Evolutionary conservation across 2,329 filamentous ascomycete genomes (phyloP).

Genomic region (Neurospora sp.): DNA sequence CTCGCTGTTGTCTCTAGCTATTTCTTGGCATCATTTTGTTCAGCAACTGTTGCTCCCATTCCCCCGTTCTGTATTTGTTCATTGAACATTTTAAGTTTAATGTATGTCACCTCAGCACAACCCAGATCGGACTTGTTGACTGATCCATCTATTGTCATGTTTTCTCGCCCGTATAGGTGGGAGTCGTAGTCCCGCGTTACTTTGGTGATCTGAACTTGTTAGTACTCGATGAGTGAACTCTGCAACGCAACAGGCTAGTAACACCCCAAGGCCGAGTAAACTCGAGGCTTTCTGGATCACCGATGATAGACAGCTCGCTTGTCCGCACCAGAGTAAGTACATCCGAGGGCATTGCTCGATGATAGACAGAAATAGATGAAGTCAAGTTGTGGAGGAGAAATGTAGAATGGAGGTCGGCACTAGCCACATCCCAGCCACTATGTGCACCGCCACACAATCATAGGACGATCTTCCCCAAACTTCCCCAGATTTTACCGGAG

Average conservation of each 20-base stretch:
- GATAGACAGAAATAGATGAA: background rate
- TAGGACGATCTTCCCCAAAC: background rate
- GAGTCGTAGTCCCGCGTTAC: background rate
- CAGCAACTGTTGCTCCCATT: background rate
- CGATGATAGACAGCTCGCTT: background rate
- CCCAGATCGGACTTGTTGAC: background rate
- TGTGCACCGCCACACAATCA: background rate
- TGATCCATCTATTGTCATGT: background rate
- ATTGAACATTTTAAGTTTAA: background rate
- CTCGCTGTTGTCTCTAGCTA: background rate
- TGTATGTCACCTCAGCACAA: background rate
- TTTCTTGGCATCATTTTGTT: background rate
- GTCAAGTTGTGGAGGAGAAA: background rate
- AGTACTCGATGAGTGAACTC: background rate
- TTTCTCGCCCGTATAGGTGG: background rate
- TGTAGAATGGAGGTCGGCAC: background rate
- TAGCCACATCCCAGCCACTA: background rate
- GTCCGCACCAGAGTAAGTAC: background rate
- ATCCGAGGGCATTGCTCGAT: background rate
- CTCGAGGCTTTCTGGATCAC: background rate
- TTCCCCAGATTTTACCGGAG: background rate
- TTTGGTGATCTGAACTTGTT: background rate
- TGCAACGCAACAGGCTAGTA: background rate
- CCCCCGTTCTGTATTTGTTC: background rate
- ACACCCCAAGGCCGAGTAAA: background rate